These are phyloP conservation scores for Durio zibethinus DNA, from an alignment of 345 rosid genomes.

Conservation along the genomic window DNA sequence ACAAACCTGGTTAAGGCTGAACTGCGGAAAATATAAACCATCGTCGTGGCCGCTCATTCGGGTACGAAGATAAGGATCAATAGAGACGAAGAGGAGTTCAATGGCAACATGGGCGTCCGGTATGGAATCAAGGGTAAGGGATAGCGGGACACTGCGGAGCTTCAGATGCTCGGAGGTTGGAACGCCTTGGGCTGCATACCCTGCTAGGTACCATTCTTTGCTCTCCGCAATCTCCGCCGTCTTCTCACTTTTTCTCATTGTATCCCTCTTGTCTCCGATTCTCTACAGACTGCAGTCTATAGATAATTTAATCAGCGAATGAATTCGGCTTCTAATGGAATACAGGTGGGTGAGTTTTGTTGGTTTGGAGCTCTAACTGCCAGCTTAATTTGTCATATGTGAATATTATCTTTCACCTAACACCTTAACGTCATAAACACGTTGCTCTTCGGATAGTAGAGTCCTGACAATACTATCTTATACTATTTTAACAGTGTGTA, in stretches of 20 bases:
- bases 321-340: too few relatives aligned
- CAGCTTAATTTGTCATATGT: too few relatives aligned
- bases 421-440: too few relatives aligned
- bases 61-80: constrained; percentile 40
- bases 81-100: constrained; percentile 35
- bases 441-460: too few relatives aligned
- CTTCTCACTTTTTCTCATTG: neutral
- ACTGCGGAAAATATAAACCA: constrained; percentile 33
- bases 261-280: neutral
- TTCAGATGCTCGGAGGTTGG: constrained; percentile 43
- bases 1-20: constrained; percentile 32
- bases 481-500: too few relatives aligned
- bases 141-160: constrained; percentile 21
- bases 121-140: constrained; percentile 18
- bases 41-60: constrained; percentile 33
- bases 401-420: too few relatives aligned
- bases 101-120: constrained; percentile 33
- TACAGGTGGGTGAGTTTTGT: too few relatives aligned
- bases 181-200: constrained; percentile 35
- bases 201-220: constrained; percentile 41
- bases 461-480: too few relatives aligned
- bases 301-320: too few relatives aligned
- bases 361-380: too few relatives aligned
- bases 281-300: too few relatives aligned
- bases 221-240: constrained; percentile 18